Base-by-base conservation (phyloP, 2,329 filamentous ascomycete genomes). In the Coniochaeta sp. region DNA sequence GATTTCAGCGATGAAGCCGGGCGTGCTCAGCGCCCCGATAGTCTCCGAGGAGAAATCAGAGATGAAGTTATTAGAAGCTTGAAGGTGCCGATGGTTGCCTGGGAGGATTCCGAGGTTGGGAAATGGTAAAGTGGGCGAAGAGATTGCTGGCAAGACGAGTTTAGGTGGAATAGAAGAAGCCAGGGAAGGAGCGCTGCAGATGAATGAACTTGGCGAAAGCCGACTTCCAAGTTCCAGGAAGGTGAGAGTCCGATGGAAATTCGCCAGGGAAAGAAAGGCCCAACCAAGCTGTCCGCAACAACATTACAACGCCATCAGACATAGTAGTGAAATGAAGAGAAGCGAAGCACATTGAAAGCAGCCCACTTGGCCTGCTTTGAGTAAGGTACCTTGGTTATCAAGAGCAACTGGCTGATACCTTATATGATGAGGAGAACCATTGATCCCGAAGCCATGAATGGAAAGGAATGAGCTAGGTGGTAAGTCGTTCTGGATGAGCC, bases 311-410 rank as follows among this genome's bases (percentile, higher is more conserved):
- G n/a, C n/a, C n/a, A n/a, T n/a, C n/a, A n/a, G n/a, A n/a, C n/a
- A n/a, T n/a, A 47, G 22, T 24, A 22, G 24, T 28, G 47, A 52
- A 7, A 6, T n/a, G 24, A 52, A 24, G 44, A 28, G 44, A 22
- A 50, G 19, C n/a, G 26, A 47, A 17, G 22, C 6, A 32, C 19
- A 6, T 40, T 8, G 40, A 30, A 58, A 47, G 32, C 50, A 55
- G 50, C 26, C 50, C 50, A n/a, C 56, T 58, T 58, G 56, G 26
- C 22, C 38, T 58, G 56, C 22, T 47, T 58, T 22, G 24, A 26
- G 56, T 44, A 19, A 6, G n/a, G n/a, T n/a, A n/a, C n/a, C n/a
- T n/a, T n/a, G n/a, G n/a, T 58, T 47, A 9, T 9, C 6, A 12
- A 47, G 24, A n/a, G 4, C 38, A 40, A n/a, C 38, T 40, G 38